Conservation (phyloP, 441 rosid genomes). For the Omphalea diandra region DNA sequence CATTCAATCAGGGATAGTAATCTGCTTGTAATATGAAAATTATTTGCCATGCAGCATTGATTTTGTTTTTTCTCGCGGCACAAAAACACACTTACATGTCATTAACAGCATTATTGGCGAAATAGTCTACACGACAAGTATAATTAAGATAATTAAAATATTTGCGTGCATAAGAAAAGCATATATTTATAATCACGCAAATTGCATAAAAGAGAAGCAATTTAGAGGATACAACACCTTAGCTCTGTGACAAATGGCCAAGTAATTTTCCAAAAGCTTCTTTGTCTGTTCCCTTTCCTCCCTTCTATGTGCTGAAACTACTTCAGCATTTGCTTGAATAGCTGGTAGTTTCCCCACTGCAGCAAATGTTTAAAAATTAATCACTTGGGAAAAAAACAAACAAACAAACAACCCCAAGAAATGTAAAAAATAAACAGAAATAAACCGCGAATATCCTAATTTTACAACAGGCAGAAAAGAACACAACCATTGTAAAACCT, state of each 20-base stretch:
- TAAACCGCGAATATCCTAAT: background rate
- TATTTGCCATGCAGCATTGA: background rate
- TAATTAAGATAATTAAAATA: background rate
- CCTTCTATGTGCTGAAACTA: conserved; percentile 46
- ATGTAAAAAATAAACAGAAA: background rate
- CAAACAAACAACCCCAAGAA: conserved; percentile 7
- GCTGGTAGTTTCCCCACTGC: conserved; percentile 77
- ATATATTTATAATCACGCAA: background rate
- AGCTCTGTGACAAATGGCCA: conserved; percentile 35
- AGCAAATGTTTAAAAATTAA: background rate
- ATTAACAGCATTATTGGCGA: background rate
- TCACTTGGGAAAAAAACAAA: too few relatives aligned
- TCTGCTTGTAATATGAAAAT: background rate
- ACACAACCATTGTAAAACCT: background rate
- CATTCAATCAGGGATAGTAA: background rate
- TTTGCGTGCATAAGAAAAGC: background rate
- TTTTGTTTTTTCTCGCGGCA: background rate
- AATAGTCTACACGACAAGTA: background rate
- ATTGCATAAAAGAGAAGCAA: background rate
- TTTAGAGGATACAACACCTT: conserved; percentile 33
- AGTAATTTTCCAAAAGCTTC: conserved; percentile 45
- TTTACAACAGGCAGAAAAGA: background rate
- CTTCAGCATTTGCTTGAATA: conserved; percentile 51
- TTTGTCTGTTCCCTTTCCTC: conserved; percentile 45
- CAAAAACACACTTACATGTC: background rate